Evolutionary conservation across 768 basidiomycete species (phyloP), one percentile per base, ranked within the genome.

Genomic region (Serendipita vermifera): DNA sequence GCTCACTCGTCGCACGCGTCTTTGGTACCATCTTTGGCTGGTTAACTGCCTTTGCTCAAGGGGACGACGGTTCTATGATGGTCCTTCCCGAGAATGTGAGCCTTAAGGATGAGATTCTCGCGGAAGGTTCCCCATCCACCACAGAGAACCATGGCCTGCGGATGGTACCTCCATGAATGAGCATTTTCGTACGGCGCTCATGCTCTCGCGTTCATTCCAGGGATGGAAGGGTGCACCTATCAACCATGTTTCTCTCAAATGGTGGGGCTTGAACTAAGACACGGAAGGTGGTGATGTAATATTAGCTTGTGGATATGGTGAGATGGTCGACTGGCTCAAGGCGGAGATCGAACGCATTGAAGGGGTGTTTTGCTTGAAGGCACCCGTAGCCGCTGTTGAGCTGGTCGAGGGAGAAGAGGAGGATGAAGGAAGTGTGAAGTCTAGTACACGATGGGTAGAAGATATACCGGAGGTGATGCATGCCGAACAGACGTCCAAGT

Each of bases 111-210:
- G 22, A 29, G 20, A 29, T 51, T 15, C 31, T 51, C 46, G n/a
- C 20, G 5, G n/a, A 51, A 29, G 29, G 13, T 13, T 39, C 20
- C 9, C 24, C 32, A 32, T 20, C 43, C 35, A 17, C 22, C 38
- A 26, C 20, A 27, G 36, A 33, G 20, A 35, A 24, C 29, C 15
- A 7, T 66, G 38, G n/a, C n/a, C 68, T 62, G 3, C 73, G 58
- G 26, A 73, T 72, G 54, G 78, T 60, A 2, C 62, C 65, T 9
- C 60, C 58, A 54, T 56, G 40, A 29, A 26, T 40, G 22, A 38
- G 39, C n/a, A 51, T 5, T n/a, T 51, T 15, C 15, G n/a, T 7
- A 51, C 31, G 27, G 46, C 46, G 29, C n/a, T 9, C n/a, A 51
- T 9, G 24, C 32, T 38, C 22, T 46, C 48, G 7, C 58, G 58